Evolutionary conservation across 2,329 filamentous ascomycete species (phyloP).

Genomic region (Epichloe glyceriae): DNA sequence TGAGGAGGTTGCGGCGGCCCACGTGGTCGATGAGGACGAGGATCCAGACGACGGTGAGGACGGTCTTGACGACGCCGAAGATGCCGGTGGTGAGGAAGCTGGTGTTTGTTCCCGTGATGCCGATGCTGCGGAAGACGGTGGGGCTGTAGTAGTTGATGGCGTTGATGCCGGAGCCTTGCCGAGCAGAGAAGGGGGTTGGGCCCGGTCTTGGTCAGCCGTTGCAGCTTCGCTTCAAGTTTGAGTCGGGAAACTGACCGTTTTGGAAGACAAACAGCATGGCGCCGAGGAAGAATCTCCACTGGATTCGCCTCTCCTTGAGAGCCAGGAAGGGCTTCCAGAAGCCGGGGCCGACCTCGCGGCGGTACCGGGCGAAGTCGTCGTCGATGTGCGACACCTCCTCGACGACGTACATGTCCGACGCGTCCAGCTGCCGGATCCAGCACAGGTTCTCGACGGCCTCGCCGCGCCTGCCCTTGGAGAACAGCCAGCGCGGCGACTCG

Average conservation of each 20-base stretch:
- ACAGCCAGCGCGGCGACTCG: conserved; percentile 59
- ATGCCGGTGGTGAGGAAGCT: conserved; percentile 19
- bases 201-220: neutral
- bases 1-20: conserved; percentile 43
- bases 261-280: conserved; percentile 67
- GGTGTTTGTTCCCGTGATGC: conserved; percentile 12
- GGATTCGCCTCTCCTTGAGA: conserved; percentile 41
- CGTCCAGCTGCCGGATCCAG: conserved; percentile 49
- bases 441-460: conserved; percentile 44
- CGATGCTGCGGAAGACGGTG: conserved; percentile 17
- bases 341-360: conserved; percentile 49
- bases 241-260: conserved; percentile 37
- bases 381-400: conserved; percentile 64
- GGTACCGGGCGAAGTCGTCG: conserved; percentile 52
- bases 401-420: conserved; percentile 50
- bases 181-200: neutral
- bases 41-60: conserved; percentile 30
- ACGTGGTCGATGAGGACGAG: conserved; percentile 16
- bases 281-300: conserved; percentile 62
- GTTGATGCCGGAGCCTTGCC: conserved; percentile 15
- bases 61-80: conserved; percentile 16
- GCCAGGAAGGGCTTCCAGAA: conserved; percentile 63
- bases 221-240: too few relatives aligned
- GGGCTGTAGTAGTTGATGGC: conserved; percentile 20
- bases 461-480: conserved; percentile 46